Evolutionary conservation across 2,329 filamentous ascomycete species (phyloP).

Genomic region (Neopestalotiopsis sp.): DNA sequence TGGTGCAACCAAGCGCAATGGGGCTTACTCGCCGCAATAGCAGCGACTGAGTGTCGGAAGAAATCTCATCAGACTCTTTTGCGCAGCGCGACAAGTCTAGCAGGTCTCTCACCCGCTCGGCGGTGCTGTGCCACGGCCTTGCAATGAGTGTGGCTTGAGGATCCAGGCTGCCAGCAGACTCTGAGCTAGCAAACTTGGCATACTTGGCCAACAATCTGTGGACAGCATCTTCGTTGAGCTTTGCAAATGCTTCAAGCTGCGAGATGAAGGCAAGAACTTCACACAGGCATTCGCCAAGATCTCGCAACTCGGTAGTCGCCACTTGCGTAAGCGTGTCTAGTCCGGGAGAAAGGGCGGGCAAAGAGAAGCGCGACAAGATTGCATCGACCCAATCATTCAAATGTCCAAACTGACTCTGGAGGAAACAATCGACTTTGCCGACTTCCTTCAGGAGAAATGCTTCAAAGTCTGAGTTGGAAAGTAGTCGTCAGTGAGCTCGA

Average conservation of each 20-base stretch:
- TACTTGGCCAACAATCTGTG: slow-evolving; percentile 15
- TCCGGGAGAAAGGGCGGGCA: neutral
- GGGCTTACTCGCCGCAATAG: slow-evolving; percentile 16
- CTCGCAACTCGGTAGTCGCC: slow-evolving; percentile 13
- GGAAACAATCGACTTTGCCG: slow-evolving; percentile 9
- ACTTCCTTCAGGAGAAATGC: slow-evolving; percentile 1
- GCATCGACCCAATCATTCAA: slow-evolving; percentile 15
- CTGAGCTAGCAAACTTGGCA: neutral
- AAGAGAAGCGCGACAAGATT: slow-evolving; percentile 13
- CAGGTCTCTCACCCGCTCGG: neutral
- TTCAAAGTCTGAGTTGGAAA: slow-evolving; percentile 14
- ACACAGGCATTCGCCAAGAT: slow-evolving; percentile 15
- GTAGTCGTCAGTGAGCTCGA: slow-evolving; percentile 14
- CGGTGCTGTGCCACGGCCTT: slow-evolving; percentile 11
- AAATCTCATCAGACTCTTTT: neutral
- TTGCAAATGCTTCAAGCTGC: slow-evolving; percentile 15
- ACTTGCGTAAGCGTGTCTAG: slow-evolving; percentile 8
- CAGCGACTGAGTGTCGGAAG: slow-evolving; percentile 4
- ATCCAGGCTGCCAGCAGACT: neutral
- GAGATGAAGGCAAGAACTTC: slow-evolving; percentile 11
- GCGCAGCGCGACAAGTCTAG: neutral
- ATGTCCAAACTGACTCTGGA: slow-evolving; percentile 12
- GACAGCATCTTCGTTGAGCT: slow-evolving; percentile 18
- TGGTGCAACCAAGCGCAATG: slow-evolving; percentile 15
- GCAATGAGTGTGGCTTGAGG: neutral